Evolutionary conservation across 768 basidiomycete genomes (phyloP).

Genomic region (Lactarius psammicola): DNA sequence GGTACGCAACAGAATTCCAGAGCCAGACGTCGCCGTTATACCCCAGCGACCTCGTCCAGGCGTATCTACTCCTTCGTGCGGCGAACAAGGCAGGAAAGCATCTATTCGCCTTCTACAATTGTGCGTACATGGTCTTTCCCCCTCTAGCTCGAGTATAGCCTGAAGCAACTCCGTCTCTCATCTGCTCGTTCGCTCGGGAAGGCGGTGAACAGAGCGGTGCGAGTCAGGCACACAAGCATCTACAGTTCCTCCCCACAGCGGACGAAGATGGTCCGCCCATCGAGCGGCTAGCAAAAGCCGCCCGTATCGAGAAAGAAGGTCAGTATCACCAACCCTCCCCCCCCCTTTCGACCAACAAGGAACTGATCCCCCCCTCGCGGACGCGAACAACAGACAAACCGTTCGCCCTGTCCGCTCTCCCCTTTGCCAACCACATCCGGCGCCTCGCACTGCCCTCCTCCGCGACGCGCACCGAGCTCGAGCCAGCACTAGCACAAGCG

Average conservation of each 20-base stretch:
- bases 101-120: conserved; percentile 89
- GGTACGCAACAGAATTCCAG: conserved; percentile 53
- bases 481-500: conserved; percentile 50
- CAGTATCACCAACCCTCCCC: conserved; percentile 18
- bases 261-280: conserved; percentile 68
- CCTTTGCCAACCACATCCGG: conserved; percentile 79
- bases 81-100: conserved; percentile 57
- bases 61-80: conserved; percentile 70
- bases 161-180: background rate
- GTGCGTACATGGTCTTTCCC: conserved; percentile 40
- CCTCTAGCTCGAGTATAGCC: background rate
- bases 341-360: conserved; percentile 1
- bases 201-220: conserved; percentile 81
- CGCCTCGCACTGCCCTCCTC: conserved; percentile 49
- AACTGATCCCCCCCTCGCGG: conserved; percentile 2
- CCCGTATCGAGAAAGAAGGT: conserved; percentile 61
- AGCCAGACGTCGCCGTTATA: conserved; percentile 78
- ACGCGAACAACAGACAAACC: conserved; percentile 75
- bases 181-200: conserved; percentile 32
- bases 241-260: conserved; percentile 77
- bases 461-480: conserved; percentile 47
- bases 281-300: conserved; percentile 61
- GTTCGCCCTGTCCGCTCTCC: conserved; percentile 61
- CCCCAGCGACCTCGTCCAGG: conserved; percentile 74
- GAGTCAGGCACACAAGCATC: conserved; percentile 86